Conservation (phyloP, 2,329 filamentous ascomycete genomes). For the Sclerotinia sclerotiorum region DNA sequence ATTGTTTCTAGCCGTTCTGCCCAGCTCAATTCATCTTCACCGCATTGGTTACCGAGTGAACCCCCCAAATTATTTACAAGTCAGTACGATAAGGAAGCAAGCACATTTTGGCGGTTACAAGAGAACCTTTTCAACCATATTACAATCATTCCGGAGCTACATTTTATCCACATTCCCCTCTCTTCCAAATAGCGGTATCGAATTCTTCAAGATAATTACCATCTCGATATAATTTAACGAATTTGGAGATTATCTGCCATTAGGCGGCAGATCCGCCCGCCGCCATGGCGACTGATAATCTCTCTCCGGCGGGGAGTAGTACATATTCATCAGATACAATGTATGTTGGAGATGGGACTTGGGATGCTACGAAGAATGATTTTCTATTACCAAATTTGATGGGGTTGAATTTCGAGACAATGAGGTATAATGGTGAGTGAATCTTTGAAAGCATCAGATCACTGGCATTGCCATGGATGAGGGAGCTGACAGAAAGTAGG, state of each 20-base stretch:
- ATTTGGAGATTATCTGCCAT: conserved; percentile 19
- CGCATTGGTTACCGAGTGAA: conserved; percentile 23
- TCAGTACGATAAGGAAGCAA: conserved; percentile 17
- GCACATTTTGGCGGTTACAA: conserved; percentile 14
- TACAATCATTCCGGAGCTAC: conserved; percentile 10
- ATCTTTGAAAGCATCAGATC: conserved; percentile 27
- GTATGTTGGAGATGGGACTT: conserved; percentile 78
- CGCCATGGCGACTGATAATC: conserved; percentile 38
- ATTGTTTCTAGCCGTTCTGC: background rate
- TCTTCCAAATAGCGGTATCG: background rate
- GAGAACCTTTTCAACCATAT: conserved; percentile 9
- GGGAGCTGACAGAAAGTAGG: conserved; percentile 44
- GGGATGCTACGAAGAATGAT: conserved; percentile 74
- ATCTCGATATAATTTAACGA: background rate
- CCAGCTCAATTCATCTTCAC: background rate
- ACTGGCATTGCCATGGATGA: conserved; percentile 25
- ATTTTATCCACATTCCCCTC: background rate
- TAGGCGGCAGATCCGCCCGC: conserved; percentile 32
- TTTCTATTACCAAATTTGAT: conserved; percentile 77
- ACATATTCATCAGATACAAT: conserved; percentile 73
- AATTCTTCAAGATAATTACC: background rate
- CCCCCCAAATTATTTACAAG: conserved; percentile 18
- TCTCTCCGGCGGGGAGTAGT: conserved; percentile 63
- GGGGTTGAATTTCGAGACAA: conserved; percentile 76
- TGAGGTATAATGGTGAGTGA: conserved; percentile 73